Conservation (phyloP, 441 rosid species). For the Raphanus hybrid region DNA sequence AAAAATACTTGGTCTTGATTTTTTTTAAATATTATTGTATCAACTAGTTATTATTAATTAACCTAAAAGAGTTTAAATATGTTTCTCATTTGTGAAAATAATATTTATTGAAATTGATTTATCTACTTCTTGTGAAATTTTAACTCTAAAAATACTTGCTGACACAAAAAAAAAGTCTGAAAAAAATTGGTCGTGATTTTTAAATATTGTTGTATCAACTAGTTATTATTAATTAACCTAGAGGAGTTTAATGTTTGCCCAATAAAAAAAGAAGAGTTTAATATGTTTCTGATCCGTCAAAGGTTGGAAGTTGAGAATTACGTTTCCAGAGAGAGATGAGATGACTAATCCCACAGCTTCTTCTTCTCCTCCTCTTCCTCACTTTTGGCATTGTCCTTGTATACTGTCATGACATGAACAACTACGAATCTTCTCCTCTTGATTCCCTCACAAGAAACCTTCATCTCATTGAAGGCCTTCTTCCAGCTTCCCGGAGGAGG, state of each 20-base stretch:
- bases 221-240: not conserved
- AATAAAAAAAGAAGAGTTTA: not conserved
- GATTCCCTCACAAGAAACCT: slow-evolving; percentile 15
- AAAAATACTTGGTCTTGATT: too few species aligned
- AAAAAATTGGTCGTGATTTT: not conserved
- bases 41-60: too few species aligned
- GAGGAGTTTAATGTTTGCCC: too few species aligned
- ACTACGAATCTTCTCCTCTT: slow-evolving; percentile 31
- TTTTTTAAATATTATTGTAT: too few species aligned
- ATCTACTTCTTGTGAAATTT: not conserved
- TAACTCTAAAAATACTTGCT: not conserved
- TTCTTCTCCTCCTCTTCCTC: not conserved
- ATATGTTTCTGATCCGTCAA: not conserved
- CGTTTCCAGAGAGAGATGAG: slow-evolving; percentile 20
- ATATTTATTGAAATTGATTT: too few species aligned
- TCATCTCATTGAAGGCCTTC: not conserved
- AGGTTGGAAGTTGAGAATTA: slow-evolving; percentile 26
- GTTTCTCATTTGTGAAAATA: not conserved
- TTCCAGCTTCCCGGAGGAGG: slow-evolving; percentile 21
- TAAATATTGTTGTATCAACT: not conserved
- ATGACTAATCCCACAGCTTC: slow-evolving; percentile 35
- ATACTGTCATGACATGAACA: slow-evolving; percentile 39
- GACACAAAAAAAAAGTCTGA: too few species aligned
- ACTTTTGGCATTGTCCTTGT: not conserved
- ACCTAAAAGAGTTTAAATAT: not conserved